Percentiles rank a stretch among this genome's conserved stretches.
phyloP scores from a whole-genome alignment of 1,284 basidiomycete species.

The Microstroma glucosiphilum region DNA sequence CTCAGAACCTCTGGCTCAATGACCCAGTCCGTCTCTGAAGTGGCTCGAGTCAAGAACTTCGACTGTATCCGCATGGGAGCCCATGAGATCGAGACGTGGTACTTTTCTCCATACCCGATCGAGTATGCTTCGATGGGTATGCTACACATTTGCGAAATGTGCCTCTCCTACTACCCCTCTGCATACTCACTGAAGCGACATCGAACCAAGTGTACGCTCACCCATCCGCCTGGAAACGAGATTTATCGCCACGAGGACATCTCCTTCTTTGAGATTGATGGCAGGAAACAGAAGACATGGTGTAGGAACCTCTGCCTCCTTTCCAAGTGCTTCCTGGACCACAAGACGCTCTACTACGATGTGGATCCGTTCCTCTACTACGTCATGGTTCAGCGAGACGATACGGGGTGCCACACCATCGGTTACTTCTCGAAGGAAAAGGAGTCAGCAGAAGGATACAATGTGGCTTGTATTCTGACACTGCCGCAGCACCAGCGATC shows the following conservation, averaged over 20 bases:
- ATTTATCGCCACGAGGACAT: slow-evolving; percentile 85
- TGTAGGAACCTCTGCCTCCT: slow-evolving; percentile 98
- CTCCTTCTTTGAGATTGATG: slow-evolving; percentile 96
- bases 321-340: slow-evolving; percentile 98
- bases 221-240: slow-evolving; percentile 97
- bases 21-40: slow-evolving; percentile 96
- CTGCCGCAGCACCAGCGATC: slow-evolving; percentile 86
- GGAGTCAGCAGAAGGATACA: slow-evolving; percentile 79
- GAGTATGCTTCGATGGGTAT: slow-evolving; percentile 93
- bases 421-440: slow-evolving; percentile 99
- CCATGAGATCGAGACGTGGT: slow-evolving; percentile 97
- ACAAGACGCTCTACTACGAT: slow-evolving; percentile 99
- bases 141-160: slow-evolving; percentile 98
- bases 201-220: slow-evolving; percentile 79
- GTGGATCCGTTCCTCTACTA: slow-evolving; percentile 99
- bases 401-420: slow-evolving; percentile 83
- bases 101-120: slow-evolving; percentile 96
- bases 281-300: slow-evolving; percentile 96
- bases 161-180: slow-evolving; percentile 53
- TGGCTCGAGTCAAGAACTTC: slow-evolving; percentile 95
- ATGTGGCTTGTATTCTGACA: slow-evolving; percentile 99
- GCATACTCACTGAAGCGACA: slow-evolving; percentile 58
- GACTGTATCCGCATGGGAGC: slow-evolving; percentile 93
- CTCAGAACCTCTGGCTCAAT: slow-evolving; percentile 94
- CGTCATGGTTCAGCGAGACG: slow-evolving; percentile 87